Percentiles rank a stretch among this genome's conserved stretches.
phyloP scores from a whole-genome alignment of 305 asterid genomes.

The Stenogyne calaminthoides region DNA sequence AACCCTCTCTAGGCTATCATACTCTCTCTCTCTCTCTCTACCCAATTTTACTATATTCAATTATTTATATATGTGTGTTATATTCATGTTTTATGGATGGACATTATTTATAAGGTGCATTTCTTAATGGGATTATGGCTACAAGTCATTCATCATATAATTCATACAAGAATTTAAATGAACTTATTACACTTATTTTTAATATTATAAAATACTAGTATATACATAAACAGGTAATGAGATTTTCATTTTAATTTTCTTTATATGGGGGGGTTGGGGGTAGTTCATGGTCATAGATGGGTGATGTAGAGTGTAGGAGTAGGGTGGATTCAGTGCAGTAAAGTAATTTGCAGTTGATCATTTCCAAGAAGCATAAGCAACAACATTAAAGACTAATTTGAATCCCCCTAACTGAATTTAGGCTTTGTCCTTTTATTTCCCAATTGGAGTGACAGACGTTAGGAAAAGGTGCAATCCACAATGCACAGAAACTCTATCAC shows the following conservation, averaged over 20 bases:
- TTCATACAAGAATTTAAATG: neutral
- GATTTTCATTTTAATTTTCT: neutral
- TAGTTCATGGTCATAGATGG: neutral
- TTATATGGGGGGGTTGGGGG: neutral
- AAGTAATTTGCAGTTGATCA: slow-evolving; percentile 20
- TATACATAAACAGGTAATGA: too few species aligned
- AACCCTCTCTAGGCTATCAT: neutral
- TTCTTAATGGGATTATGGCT: too few species aligned
- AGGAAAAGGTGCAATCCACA: slow-evolving; percentile 29
- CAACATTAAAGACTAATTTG: slow-evolving; percentile 23
- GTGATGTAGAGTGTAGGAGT: neutral
- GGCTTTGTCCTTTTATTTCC: slow-evolving; percentile 33
- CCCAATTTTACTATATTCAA: neutral
- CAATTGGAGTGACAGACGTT: slow-evolving; percentile 39
- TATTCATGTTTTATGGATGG: too few species aligned
- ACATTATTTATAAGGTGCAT: too few species aligned
- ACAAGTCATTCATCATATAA: too few species aligned
- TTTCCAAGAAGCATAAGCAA: slow-evolving; percentile 36
- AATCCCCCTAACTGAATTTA: slow-evolving; percentile 28
- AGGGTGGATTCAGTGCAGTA: slow-evolving; percentile 1
- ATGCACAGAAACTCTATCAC: slow-evolving; percentile 26
- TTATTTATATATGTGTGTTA: too few species aligned
- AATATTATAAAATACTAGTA: neutral
- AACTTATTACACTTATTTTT: neutral
- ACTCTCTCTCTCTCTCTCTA: neutral